A percentile compares a stretch with the other conserved stretches of the same genome.
phyloP scores from a whole-genome alignment of 1,284 basidiomycete species.

The Austroboletus rostrupii region DNA sequence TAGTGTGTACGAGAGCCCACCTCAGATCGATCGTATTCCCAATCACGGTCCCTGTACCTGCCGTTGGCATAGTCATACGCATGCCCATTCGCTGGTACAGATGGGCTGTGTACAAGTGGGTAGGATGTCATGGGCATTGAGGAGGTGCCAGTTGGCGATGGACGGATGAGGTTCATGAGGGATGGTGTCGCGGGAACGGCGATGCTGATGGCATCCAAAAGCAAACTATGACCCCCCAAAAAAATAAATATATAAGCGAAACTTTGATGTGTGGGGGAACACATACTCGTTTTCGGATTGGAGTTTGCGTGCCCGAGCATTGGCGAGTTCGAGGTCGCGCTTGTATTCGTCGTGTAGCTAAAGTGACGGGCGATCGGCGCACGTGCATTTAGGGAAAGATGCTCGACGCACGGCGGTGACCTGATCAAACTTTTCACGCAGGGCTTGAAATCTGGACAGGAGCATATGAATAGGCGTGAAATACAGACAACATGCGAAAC shows the following conservation, averaged over 20 bases:
- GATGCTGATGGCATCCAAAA: conserved; percentile 33
- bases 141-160: conserved; percentile 24
- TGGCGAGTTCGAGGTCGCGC: conserved; percentile 45
- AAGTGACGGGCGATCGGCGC: neutral
- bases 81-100: conserved; percentile 24
- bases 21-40: conserved; percentile 25
- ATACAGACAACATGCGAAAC: neutral
- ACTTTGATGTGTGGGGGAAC: neutral
- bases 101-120: conserved; percentile 4
- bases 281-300: conserved; percentile 57
- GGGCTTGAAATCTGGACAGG: conserved; percentile 42
- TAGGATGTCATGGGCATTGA: conserved; percentile 10
- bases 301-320: conserved; percentile 47
- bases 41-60: conserved; percentile 24
- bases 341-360: conserved; percentile 44
- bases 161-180: conserved; percentile 27
- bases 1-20: conserved; percentile 1
- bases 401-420: conserved; percentile 41
- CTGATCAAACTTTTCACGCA: conserved; percentile 53
- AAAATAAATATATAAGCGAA: neutral
- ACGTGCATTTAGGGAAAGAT: neutral
- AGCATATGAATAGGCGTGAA: neutral
- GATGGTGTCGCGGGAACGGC: conserved; percentile 30
- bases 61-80: conserved; percentile 24
- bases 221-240: conserved; percentile 18